phyloP scores from a whole-genome alignment of 306 rosid genomes.

The Vigna reflexopilosa region DNA sequence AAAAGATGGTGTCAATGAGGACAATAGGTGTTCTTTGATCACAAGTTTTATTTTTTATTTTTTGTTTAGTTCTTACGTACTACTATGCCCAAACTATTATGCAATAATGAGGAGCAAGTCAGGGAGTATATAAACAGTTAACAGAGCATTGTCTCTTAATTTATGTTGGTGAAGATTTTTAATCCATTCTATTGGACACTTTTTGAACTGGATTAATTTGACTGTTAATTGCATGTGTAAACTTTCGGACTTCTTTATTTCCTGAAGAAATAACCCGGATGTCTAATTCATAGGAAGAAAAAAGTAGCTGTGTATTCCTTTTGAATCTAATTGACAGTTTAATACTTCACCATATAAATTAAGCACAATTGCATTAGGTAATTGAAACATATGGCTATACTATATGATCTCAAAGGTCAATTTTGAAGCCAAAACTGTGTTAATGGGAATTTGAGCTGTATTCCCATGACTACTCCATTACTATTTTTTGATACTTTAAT shows the following conservation, averaged over 20 bases:
- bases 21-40: conserved; percentile 66
- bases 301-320: conserved; percentile 11
- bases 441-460: conserved; percentile 19
- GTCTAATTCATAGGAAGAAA: conserved; percentile 20
- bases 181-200: conserved; percentile 27
- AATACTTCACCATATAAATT: conserved; percentile 13
- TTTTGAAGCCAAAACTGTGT: background rate
- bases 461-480: background rate
- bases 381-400: conserved; percentile 9
- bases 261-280: conserved; percentile 2
- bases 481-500: conserved; percentile 8
- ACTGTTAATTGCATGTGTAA: conserved; percentile 21
- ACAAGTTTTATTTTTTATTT: background rate
- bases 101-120: conserved; percentile 31
- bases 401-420: conserved; percentile 25
- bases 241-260: conserved; percentile 20
- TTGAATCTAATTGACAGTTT: conserved; percentile 34
- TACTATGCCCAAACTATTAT: background rate
- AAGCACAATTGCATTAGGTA: conserved; percentile 12
- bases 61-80: background rate
- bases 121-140: conserved; percentile 1
- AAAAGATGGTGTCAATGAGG: conserved; percentile 83
- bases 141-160: conserved; percentile 8
- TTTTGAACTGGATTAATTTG: conserved; percentile 20
- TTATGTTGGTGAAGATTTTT: conserved; percentile 10